Percentiles rank a stretch among this genome's conserved stretches.
phyloP scores from a whole-genome alignment of 805 yeast genomes.

The Kuraishia molischiana region DNA sequence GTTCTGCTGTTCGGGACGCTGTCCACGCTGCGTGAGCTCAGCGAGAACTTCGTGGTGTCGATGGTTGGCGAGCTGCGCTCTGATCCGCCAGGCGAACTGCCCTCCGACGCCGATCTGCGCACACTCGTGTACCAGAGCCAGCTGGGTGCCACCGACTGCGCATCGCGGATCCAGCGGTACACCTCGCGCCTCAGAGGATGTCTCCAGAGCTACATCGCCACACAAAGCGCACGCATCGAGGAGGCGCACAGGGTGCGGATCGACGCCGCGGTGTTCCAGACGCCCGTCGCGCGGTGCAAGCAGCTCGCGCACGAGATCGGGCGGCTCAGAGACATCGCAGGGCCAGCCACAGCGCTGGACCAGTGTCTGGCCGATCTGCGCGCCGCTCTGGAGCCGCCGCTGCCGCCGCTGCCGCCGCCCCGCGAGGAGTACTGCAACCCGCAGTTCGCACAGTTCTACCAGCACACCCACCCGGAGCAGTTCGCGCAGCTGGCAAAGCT shows the following conservation, averaged over 20 bases:
- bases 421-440: too few relatives aligned
- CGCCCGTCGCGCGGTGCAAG: not conserved
- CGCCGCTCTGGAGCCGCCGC: too few relatives aligned
- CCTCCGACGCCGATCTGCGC: not conserved
- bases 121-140: not conserved
- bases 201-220: not conserved
- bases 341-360: not conserved
- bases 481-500: not conserved
- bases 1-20: not conserved
- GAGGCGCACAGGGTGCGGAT: not conserved
- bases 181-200: not conserved
- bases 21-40: not conserved
- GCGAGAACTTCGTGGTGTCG: not conserved
- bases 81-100: not conserved
- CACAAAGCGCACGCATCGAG: not conserved
- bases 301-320: not conserved
- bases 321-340: too few relatives aligned
- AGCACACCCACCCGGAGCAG: not conserved
- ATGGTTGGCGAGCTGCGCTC: not conserved
- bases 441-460: too few relatives aligned
- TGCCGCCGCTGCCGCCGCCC: too few relatives aligned
- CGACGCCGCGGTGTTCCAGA: not conserved
- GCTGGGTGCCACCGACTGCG: not conserved
- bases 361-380: not conserved
- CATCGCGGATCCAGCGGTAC: not conserved